Conservation (phyloP, 2,329 filamentous ascomycete species). For the Domatiomyces catenatus region DNA sequence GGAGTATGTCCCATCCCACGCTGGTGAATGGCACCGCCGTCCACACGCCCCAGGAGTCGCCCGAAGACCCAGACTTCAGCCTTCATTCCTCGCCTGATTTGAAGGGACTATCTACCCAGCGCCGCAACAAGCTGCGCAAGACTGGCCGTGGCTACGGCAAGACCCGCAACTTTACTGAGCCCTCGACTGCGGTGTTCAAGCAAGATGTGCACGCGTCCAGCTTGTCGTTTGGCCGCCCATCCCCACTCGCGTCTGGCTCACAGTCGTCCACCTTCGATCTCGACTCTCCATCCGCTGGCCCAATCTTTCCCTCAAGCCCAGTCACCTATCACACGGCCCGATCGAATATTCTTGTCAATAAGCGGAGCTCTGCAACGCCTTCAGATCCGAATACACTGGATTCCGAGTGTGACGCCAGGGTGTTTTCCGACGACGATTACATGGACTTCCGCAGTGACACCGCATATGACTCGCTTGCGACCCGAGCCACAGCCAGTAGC, state of each 20-base stretch:
- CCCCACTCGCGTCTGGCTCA: constrained; percentile 18
- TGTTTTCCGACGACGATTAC: constrained; percentile 45
- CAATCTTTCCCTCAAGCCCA: constrained; percentile 15
- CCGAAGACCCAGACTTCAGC: neutral
- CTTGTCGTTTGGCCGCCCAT: constrained; percentile 9
- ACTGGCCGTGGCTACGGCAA: constrained; percentile 19
- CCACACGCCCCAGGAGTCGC: constrained; percentile 1
- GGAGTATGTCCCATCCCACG: constrained; percentile 5
- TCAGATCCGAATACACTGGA: constrained; percentile 45
- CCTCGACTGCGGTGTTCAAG: constrained; percentile 13
- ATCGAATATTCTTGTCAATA: constrained; percentile 19
- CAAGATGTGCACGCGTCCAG: constrained; percentile 15
- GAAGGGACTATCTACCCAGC: neutral
- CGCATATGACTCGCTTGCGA: constrained; percentile 47
- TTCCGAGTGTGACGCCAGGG: constrained; percentile 44
- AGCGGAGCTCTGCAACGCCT: constrained; percentile 39
- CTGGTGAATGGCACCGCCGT: constrained; percentile 9
- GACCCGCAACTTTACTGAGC: constrained; percentile 16
- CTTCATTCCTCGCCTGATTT: neutral
- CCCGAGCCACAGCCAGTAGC: constrained; percentile 39
- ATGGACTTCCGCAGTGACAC: constrained; percentile 47
- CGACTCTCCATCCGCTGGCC: constrained; percentile 15
- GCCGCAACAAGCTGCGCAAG: constrained; percentile 16
- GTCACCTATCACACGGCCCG: constrained; percentile 7
- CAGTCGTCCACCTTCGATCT: constrained; percentile 20